Conservation (phyloP, 1,284 basidiomycete species). For the Leccinum proximum region DNA sequence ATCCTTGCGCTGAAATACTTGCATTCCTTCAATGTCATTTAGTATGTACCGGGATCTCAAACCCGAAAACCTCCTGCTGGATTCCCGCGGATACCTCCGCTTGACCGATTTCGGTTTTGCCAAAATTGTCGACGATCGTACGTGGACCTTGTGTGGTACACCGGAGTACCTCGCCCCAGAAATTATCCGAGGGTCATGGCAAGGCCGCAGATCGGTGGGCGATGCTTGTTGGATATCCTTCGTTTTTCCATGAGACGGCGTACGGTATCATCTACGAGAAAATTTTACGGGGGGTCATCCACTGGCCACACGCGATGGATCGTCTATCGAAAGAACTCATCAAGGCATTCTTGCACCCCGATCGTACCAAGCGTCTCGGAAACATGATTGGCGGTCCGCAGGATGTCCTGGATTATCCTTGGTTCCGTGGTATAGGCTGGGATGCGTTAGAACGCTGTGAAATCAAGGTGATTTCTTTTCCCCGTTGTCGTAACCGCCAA, state of each 20-base stretch:
- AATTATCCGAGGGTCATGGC: slow-evolving; percentile 94
- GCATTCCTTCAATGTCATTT: slow-evolving; percentile 96
- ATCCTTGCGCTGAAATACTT: slow-evolving; percentile 95
- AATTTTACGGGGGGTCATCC: slow-evolving; percentile 87
- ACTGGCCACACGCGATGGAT: slow-evolving; percentile 91
- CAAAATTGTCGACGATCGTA: slow-evolving; percentile 98
- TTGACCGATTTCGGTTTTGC: slow-evolving; percentile 99
- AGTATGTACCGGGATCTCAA: slow-evolving; percentile 89
- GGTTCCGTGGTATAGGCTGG: slow-evolving; percentile 95
- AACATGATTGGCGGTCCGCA: slow-evolving; percentile 94
- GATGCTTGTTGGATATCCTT: slow-evolving; percentile 92
- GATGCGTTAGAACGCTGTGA: slow-evolving; percentile 76
- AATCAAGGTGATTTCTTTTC: slow-evolving; percentile 53
- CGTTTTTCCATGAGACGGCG: slow-evolving; percentile 93
- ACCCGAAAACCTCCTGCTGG: slow-evolving; percentile 95
- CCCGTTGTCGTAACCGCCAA: slow-evolving; percentile 8
- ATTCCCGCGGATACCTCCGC: slow-evolving; percentile 94
- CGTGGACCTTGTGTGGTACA: slow-evolving; percentile 98
- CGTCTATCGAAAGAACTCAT: slow-evolving; percentile 71
- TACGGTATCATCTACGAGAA: slow-evolving; percentile 93
- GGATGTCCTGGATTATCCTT: slow-evolving; percentile 91
- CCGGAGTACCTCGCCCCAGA: slow-evolving; percentile 98
- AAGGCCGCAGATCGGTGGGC: slow-evolving; percentile 99
- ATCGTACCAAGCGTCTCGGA: slow-evolving; percentile 89
- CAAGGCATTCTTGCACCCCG: slow-evolving; percentile 90